Percentiles rank a stretch among this genome's conserved stretches.
Evolutionary conservation across 441 rosid genomes (phyloP).

Genomic region (Croton setiger): DNA sequence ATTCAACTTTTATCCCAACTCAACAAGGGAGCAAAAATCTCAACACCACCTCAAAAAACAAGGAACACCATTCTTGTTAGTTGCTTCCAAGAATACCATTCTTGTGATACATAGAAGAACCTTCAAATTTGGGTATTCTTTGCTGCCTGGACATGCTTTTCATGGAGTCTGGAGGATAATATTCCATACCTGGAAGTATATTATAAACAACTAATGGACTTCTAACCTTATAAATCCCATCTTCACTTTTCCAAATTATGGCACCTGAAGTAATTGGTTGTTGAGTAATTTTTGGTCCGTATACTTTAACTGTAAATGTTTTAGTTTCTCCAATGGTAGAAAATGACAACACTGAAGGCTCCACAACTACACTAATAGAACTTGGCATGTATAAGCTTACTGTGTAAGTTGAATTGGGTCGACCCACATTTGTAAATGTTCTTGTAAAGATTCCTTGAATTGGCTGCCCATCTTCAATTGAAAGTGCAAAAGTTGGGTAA

Average conservation of each 20-base stretch:
- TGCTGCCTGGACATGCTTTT: not conserved
- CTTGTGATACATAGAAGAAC: conserved; percentile 25
- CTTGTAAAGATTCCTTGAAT: conserved; percentile 39
- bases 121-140: conserved; percentile 14
- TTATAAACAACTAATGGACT: conserved; percentile 50
- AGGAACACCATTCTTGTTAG: not conserved
- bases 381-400: conserved; percentile 40
- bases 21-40: no score
- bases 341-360: conserved; percentile 50
- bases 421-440: conserved; percentile 60
- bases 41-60: no score
- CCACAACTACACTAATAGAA: conserved; percentile 38
- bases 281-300: conserved; percentile 22
- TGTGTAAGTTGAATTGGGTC: conserved; percentile 36
- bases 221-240: conserved; percentile 42
- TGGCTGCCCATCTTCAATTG: conserved; percentile 38
- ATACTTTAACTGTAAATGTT: conserved; percentile 45
- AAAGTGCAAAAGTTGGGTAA: conserved; percentile 58
- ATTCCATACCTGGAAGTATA: conserved; percentile 21
- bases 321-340: conserved; percentile 40
- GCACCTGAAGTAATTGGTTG: conserved; percentile 55
- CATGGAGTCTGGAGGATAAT: not conserved
- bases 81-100: conserved; percentile 25
- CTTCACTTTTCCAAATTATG: conserved; percentile 46
- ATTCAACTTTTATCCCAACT: no score